A percentile compares a stretch with the other conserved stretches of the same genome.
Conservation (phyloP, 148 eudicot species). For the Diospyros kaki region DNA sequence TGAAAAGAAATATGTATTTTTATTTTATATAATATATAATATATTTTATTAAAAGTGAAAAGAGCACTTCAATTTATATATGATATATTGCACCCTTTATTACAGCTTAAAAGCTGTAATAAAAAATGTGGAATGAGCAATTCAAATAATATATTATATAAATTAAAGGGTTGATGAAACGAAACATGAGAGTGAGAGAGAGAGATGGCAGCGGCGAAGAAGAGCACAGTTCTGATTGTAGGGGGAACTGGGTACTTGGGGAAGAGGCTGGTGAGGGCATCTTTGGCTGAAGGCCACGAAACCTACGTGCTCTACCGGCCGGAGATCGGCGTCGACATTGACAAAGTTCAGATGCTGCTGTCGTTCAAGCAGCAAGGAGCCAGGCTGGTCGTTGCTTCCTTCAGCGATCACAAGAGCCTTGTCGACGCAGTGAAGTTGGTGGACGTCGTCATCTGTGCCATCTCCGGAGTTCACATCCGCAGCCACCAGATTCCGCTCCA, state of each 20-base stretch:
- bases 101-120: no score
- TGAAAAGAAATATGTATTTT: no score
- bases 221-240: constrained; percentile 41
- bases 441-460: constrained; percentile 67
- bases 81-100: no score
- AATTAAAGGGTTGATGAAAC: no score
- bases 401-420: constrained; percentile 64
- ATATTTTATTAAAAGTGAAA: no score
- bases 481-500: constrained; percentile 56
- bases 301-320: constrained; percentile 36
- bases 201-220: constrained; percentile 14
- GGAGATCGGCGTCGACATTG: constrained; percentile 44
- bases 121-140: no score
- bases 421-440: constrained; percentile 67
- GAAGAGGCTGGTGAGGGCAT: constrained; percentile 43
- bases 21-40: no score
- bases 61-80: no score
- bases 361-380: constrained; percentile 38
- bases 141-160: no score
- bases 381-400: constrained; percentile 31
- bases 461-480: constrained; percentile 66
- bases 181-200: background rate
- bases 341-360: constrained; percentile 34
- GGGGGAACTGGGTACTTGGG: constrained; percentile 61
- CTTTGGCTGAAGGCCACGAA: constrained; percentile 37